Evolutionary conservation across 192 early-diverging fungal species (phyloP), one percentile per base, ranked within the genome.

Genomic region (Haplosporangium gracile): DNA sequence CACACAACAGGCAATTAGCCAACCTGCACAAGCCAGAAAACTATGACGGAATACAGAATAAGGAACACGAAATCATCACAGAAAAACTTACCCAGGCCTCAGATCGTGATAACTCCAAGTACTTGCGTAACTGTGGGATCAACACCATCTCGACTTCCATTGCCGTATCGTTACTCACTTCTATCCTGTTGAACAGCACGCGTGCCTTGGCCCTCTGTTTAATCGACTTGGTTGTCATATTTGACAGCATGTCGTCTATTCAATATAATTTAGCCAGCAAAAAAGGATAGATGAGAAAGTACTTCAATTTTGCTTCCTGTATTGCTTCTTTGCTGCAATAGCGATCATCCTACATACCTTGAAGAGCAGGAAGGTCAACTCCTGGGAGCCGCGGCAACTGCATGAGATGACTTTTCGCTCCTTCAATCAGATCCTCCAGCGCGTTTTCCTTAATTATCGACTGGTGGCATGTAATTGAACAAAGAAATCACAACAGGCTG

Each of bases 51-150:
- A 65, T 65, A 11, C 60, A 65, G 60, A 65, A 65, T 65, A 65
- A 65, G 60, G 60, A 65, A 65, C 60, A 15, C 29, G 60, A 9
- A 32, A 71, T 51, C 49, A 51, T 51, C 9, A 40, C 10, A 32
- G 26, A 65, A 13, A 22, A n/a, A 5, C 51, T 74, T 78, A 83
- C 82, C 76, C 68, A 13, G 39, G 82, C 75, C 69, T 78, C 82
- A 40, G 71, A 68, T 4, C 47, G 71, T 16, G 82, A 78, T 42
- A 40, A 5, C 0, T 77, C 71, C 7, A 83, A 10, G 51, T 78
- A 83, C 57, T 76, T 72, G 45, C 55, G 70, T 51, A 83, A 20
- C 18, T 42, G 45, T 55, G 36, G 11, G 34, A 51, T 60, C 11
- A 45, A 34, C 6, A 36, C 8, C 42, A 22, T 74, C 79, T 16